phyloP scores from a whole-genome alignment of 1,284 basidiomycete species.

The Fomitopsis schrenkii region DNA sequence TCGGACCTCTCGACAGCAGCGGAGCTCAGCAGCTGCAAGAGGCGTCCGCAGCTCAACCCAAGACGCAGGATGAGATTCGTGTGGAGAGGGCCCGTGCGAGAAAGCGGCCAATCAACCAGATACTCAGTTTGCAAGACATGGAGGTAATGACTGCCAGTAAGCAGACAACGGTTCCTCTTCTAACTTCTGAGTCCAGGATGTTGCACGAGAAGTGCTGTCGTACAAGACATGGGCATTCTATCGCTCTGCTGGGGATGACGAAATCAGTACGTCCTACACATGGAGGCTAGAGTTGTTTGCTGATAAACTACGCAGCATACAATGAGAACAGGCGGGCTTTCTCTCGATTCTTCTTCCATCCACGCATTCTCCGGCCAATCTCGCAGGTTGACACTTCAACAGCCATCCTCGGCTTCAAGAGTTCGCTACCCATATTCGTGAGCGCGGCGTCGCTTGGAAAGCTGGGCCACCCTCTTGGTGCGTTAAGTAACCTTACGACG shows the following conservation, averaged over 20 bases:
- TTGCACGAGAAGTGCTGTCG: conserved; percentile 63
- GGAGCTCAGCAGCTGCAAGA: conserved; percentile 44
- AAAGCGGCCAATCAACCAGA: conserved; percentile 60
- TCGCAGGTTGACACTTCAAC: conserved; percentile 71
- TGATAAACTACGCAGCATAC: conserved; percentile 36
- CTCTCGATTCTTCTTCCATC: conserved; percentile 77
- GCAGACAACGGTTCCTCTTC: too few species aligned
- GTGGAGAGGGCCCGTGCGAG: conserved; percentile 58
- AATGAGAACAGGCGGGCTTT: conserved; percentile 73
- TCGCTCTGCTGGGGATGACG: conserved; percentile 78
- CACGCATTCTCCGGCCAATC: conserved; percentile 74
- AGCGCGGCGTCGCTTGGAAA: conserved; percentile 85
- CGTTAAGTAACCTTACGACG: too few species aligned
- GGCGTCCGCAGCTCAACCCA: conserved; percentile 38
- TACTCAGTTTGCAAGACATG: conserved; percentile 76
- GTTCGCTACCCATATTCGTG: conserved; percentile 84
- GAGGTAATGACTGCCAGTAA: conserved; percentile 42
- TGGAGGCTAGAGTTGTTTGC: not conserved
- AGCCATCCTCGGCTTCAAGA: conserved; percentile 69
- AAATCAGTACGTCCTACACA: conserved; percentile 54
- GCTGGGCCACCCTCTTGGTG: conserved; percentile 79
- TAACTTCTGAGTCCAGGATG: conserved; percentile 28
- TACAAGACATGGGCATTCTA: conserved; percentile 81
- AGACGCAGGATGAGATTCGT: conserved; percentile 69
- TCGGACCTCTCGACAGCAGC: conserved; percentile 61